phyloP scores from a whole-genome alignment of 1,284 basidiomycete species.

The Stygiomarasmius scandens region DNA sequence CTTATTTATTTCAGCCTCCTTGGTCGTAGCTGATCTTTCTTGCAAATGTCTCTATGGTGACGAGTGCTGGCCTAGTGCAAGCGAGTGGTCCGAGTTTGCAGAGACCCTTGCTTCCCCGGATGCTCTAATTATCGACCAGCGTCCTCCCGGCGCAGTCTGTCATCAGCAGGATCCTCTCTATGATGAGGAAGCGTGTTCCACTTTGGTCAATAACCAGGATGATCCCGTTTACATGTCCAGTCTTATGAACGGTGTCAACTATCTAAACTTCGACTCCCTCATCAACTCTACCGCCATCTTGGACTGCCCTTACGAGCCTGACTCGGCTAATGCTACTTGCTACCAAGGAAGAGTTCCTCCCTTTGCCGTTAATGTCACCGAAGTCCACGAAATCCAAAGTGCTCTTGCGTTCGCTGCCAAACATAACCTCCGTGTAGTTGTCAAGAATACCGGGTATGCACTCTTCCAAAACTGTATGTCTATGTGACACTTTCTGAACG shows the following conservation, averaged over 20 bases:
- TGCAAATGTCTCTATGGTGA: conserved; percentile 12
- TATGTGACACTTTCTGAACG: too few relatives aligned
- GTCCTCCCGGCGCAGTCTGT: conserved; percentile 5
- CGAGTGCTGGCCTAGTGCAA: conserved; percentile 4
- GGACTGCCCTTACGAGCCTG: neutral
- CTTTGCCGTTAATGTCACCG: conserved; percentile 42
- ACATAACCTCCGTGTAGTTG: conserved; percentile 42
- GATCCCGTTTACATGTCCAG: neutral
- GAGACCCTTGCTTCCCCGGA: neutral
- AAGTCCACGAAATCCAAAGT: conserved; percentile 37
- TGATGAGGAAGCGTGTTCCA: neutral
- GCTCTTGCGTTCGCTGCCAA: conserved; percentile 42
- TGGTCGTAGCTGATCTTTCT: neutral
- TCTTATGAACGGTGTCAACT: neutral
- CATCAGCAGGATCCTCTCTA: neutral
- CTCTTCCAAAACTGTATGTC: neutral
- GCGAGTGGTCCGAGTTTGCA: conserved; percentile 3
- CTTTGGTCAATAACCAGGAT: neutral
- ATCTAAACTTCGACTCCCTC: neutral
- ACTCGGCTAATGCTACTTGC: conserved; percentile 26
- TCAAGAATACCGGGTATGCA: conserved; percentile 50
- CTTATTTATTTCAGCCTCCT: neutral
- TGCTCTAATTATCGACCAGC: conserved; percentile 1
- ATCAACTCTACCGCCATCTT: neutral
- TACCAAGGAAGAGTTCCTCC: conserved; percentile 46